These are phyloP conservation scores for Apiospora arundinis DNA, from an alignment of 2,329 filamentous ascomycete species.

Conservation along the genomic window DNA sequence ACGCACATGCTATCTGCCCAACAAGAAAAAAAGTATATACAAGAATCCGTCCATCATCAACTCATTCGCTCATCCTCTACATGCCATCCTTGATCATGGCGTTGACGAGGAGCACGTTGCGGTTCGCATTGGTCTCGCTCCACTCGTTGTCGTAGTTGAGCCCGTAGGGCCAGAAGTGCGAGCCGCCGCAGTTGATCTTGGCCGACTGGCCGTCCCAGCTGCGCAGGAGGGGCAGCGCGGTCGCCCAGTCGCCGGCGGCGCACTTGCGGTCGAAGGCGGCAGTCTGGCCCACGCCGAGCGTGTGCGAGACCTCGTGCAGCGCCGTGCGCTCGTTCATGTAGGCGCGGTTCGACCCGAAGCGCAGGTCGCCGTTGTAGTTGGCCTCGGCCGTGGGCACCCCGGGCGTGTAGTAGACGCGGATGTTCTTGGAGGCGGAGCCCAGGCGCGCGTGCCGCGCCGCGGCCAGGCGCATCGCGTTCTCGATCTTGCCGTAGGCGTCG, in stretches of 20 bases:
- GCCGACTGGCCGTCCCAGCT: conserved; percentile 47
- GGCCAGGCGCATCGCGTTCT: conserved; percentile 48
- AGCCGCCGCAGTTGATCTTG: conserved; percentile 41
- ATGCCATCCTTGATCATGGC: conserved; percentile 53
- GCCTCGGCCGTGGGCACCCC: conserved; percentile 54
- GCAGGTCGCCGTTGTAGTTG: conserved; percentile 52
- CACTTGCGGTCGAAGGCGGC: conserved; percentile 47
- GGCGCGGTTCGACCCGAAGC: conserved; percentile 50
- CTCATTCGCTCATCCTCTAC: conserved; percentile 22
- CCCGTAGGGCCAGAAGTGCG: conserved; percentile 49
- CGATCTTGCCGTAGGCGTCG: conserved; percentile 52
- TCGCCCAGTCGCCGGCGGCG: conserved; percentile 48
- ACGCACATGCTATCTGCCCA: neutral
- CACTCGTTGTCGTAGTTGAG: conserved; percentile 51
- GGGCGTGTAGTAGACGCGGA: conserved; percentile 49
- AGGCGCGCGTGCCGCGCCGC: conserved; percentile 47
- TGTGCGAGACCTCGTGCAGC: conserved; percentile 55
- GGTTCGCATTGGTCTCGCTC: conserved; percentile 51
- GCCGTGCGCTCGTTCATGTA: conserved; percentile 58
- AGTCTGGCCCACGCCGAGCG: conserved; percentile 54
- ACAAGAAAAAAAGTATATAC: neutral
- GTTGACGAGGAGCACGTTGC: conserved; percentile 50
- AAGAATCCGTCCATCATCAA: neutral
- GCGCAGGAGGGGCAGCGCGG: conserved; percentile 46
- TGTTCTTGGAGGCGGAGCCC: conserved; percentile 44